Conservation (phyloP, 2,329 filamentous ascomycete genomes). For the Rhinocladiella similis region DNA sequence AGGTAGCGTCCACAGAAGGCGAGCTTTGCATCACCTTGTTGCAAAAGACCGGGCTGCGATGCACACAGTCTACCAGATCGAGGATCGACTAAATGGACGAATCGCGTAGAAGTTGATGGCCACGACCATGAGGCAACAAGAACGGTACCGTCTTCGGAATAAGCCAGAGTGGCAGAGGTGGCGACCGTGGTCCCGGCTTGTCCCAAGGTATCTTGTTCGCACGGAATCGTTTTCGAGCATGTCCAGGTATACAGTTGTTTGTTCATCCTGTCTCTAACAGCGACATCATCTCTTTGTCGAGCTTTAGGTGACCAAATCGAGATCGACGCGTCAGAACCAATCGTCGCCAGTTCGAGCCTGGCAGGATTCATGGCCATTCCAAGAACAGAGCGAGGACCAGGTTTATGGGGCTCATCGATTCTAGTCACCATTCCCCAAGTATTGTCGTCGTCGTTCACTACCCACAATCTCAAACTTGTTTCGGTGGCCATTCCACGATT, state of each 20-base stretch:
- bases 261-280: conserved; percentile 49
- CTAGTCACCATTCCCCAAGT: conserved; percentile 76
- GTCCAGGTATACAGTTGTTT: conserved; percentile 72
- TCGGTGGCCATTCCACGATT: conserved; percentile 47
- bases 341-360: conserved; percentile 73
- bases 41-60: conserved; percentile 67
- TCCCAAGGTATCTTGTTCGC: conserved; percentile 38
- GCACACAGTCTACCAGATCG: conserved; percentile 65
- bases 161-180: conserved; percentile 65
- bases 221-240: conserved; percentile 55
- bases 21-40: conserved; percentile 65
- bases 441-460: conserved; percentile 52
- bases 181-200: neutral
- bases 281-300: conserved; percentile 63
- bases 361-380: conserved; percentile 71
- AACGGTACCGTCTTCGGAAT: conserved; percentile 81
- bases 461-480: conserved; percentile 90
- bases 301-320: conserved; percentile 79
- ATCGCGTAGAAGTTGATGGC: conserved; percentile 53
- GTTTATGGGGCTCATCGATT: conserved; percentile 77
- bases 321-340: conserved; percentile 77
- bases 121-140: conserved; percentile 60
- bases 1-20: conserved; percentile 72
- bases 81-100: conserved; percentile 76
- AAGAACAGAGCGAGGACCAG: conserved; percentile 60